Evolutionary conservation across 768 basidiomycete genomes (phyloP).

Genomic region (Boletus vermiculosoides): DNA sequence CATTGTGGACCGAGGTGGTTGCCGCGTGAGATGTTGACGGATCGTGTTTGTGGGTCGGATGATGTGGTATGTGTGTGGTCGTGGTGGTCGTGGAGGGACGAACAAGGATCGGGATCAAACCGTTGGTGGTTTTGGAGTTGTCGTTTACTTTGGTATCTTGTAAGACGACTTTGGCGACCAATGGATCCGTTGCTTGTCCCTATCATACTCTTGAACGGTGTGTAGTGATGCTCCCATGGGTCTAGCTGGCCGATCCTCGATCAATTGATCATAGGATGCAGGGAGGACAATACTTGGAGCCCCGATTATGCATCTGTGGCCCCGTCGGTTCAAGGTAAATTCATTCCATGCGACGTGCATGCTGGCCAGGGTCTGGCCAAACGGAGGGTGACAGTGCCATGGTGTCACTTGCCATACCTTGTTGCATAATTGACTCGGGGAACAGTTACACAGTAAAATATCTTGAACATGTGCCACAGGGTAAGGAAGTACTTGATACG

Average conservation of each 20-base stretch:
- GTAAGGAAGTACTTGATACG: not conserved
- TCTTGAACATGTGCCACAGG: not conserved
- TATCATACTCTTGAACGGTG: not conserved
- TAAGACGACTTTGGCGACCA: slow-evolving; percentile 5
- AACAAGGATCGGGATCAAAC: slow-evolving; percentile 7
- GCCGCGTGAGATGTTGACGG: slow-evolving; percentile 12
- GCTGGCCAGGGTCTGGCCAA: not conserved
- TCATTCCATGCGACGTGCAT: not conserved
- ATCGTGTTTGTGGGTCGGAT: slow-evolving; percentile 16
- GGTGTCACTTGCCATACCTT: not conserved
- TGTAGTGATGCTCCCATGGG: not conserved
- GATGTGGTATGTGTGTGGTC: slow-evolving; percentile 9
- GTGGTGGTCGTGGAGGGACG: slow-evolving; percentile 6
- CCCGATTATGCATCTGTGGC: not conserved
- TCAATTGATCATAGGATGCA: not conserved
- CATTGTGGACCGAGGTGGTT: slow-evolving; percentile 20
- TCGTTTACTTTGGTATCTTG: slow-evolving; percentile 7
- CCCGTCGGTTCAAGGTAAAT: not conserved
- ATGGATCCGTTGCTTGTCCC: slow-evolving; percentile 8
- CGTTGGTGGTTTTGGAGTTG: slow-evolving; percentile 4
- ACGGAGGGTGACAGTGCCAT: not conserved
- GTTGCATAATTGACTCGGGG: not conserved
- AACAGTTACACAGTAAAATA: not conserved
- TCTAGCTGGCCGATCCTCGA: not conserved
- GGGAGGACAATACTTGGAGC: not conserved